A percentile compares a stretch with the other conserved stretches of the same genome.
These are phyloP conservation scores for Diplodia mutila DNA, from an alignment of 2,329 filamentous ascomycete species.

Conservation along the genomic window DNA sequence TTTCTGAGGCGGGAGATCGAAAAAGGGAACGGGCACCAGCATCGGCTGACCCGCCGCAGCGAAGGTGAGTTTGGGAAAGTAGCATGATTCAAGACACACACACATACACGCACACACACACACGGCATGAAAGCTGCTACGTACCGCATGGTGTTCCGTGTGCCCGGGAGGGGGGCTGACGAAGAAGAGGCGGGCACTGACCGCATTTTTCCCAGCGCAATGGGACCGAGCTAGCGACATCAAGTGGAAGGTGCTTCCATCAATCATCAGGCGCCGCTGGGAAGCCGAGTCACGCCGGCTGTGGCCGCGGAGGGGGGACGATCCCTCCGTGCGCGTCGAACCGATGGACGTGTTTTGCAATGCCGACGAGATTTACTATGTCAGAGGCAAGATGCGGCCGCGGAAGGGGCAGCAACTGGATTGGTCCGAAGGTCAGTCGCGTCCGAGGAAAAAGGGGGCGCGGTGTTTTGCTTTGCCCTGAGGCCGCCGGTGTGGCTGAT, in stretches of 20 bases:
- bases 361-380: slow-evolving; percentile 13
- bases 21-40: background rate
- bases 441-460: background rate
- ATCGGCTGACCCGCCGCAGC: background rate
- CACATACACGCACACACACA: too few species aligned
- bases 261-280: slow-evolving; percentile 11
- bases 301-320: background rate
- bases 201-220: slow-evolving; percentile 1
- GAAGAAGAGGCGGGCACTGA: background rate
- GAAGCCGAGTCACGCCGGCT: background rate
- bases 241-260: slow-evolving; percentile 4
- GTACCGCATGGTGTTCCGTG: background rate
- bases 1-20: background rate
- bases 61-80: background rate
- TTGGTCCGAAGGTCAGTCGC: background rate
- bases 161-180: background rate
- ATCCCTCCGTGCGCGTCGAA: background rate
- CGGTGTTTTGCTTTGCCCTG: background rate
- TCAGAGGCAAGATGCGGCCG: background rate
- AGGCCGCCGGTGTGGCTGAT: background rate
- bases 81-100: background rate
- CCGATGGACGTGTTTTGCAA: slow-evolving; percentile 13
- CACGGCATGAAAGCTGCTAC: background rate
- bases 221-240: slow-evolving; percentile 1
- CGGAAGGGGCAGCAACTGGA: background rate